Evolutionary conservation across 192 early-diverging fungal species (phyloP).

Genomic region (Spizellomyces sp.): DNA sequence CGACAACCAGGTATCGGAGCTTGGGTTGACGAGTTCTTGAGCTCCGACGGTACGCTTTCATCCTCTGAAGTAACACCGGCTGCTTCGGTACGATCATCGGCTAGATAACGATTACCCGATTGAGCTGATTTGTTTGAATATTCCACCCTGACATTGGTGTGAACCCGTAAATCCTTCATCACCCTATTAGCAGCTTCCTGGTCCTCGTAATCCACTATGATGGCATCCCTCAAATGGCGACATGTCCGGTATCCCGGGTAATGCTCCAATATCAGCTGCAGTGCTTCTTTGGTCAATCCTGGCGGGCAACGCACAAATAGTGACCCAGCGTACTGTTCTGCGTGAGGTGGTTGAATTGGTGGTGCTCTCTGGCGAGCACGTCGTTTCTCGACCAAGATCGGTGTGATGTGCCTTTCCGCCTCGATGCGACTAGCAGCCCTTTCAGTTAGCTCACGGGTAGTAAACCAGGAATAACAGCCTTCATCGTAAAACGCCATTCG

Average conservation of each 20-base stretch:
- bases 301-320: too few species aligned
- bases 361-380: not conserved
- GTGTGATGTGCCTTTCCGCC: conserved; percentile 19
- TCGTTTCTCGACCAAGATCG: conserved; percentile 25
- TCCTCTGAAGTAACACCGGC: not conserved
- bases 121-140: conserved; percentile 17
- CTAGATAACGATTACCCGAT: conserved; percentile 15
- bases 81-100: not conserved
- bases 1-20: not conserved
- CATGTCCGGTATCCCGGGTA: conserved; percentile 15
- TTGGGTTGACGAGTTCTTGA: not conserved
- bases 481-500: conserved; percentile 26
- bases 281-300: too few species aligned
- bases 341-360: too few species aligned
- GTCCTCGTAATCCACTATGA: conserved; percentile 19
- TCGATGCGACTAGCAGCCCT: conserved; percentile 17
- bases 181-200: conserved; percentile 6
- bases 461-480: conserved; percentile 32
- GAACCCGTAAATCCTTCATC: conserved; percentile 9
- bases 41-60: not conserved
- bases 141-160: conserved; percentile 21
- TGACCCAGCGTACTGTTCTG: too few species aligned
- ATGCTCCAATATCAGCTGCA: not conserved
- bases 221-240: conserved; percentile 20
- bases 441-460: conserved; percentile 18